phyloP scores from a whole-genome alignment of 306 rosid genomes.

The Mucuna pruriens region DNA sequence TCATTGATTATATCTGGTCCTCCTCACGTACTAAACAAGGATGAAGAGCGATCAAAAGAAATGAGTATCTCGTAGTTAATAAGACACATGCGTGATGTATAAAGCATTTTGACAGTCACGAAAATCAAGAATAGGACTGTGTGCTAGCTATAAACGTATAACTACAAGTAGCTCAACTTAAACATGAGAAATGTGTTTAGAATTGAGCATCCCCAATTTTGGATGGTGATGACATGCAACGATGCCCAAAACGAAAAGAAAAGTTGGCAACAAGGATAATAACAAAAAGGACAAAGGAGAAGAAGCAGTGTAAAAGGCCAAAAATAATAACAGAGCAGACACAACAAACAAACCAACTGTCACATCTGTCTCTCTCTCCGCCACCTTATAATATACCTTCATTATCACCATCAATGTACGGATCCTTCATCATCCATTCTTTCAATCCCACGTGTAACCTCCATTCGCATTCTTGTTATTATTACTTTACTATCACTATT shows the following conservation, averaged over 20 bases:
- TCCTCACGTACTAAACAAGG: not conserved
- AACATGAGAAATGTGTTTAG: not conserved
- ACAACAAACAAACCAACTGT: not conserved
- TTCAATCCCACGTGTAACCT: constrained; percentile 39
- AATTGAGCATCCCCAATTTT: not conserved
- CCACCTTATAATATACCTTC: constrained; percentile 30
- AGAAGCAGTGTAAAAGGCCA: not conserved
- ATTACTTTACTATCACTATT: no score
- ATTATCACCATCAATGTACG: not conserved
- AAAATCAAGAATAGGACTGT: no score
- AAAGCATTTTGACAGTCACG: no score
- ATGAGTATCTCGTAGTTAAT: no score
- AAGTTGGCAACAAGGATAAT: not conserved
- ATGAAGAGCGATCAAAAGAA: no score
- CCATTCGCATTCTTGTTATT: not conserved
- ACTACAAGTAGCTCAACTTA: no score
- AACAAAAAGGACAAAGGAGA: not conserved
- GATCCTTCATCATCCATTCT: not conserved
- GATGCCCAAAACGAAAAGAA: not conserved
- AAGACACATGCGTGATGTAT: no score
- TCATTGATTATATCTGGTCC: not conserved
- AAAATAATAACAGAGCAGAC: not conserved
- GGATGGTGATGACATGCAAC: not conserved
- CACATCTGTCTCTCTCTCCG: constrained; percentile 24
- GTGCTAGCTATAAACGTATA: no score